phyloP scores from a whole-genome alignment of 1,139 yeast genomes.

The Scheffersomyces titani region DNA sequence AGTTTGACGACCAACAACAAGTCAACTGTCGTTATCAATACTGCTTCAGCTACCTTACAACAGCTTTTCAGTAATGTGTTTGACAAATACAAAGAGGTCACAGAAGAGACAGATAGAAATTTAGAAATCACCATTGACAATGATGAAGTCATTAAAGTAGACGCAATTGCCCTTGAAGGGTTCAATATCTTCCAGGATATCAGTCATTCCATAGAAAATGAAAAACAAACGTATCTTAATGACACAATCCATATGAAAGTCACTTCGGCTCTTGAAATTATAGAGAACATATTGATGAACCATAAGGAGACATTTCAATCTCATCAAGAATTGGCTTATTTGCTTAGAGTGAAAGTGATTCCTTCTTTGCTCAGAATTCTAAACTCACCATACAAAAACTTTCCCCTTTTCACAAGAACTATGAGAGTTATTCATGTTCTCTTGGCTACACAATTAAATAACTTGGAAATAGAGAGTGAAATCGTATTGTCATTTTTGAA shows the following conservation, averaged over 20 bases:
- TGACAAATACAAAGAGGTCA: conserved; percentile 54
- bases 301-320: conserved; percentile 57
- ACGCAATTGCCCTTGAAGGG: conserved; percentile 66
- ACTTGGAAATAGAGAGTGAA: conserved; percentile 75
- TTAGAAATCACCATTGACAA: conserved; percentile 44
- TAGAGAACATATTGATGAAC: conserved; percentile 65
- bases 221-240: conserved; percentile 50
- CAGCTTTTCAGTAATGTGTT: conserved; percentile 77
- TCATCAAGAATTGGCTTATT: conserved; percentile 64
- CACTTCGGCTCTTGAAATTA: conserved; percentile 73
- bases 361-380: conserved; percentile 74
- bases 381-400: conserved; percentile 55
- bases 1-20: conserved; percentile 69
- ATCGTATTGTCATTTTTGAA: conserved; percentile 74
- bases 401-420: conserved; percentile 70
- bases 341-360: conserved; percentile 66
- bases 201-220: conserved; percentile 65
- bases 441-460: conserved; percentile 58
- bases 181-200: conserved; percentile 69
- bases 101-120: conserved; percentile 17
- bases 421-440: conserved; percentile 68
- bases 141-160: conserved; percentile 42
- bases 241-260: conserved; percentile 53
- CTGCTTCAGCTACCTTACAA: conserved; percentile 91
- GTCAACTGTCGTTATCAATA: conserved; percentile 77